Percentiles rank a stretch among this genome's conserved stretches.
phyloP scores from a whole-genome alignment of 225 moss, liverwort and hornwort genomes.

The Pseudoscleropodium purum region DNA sequence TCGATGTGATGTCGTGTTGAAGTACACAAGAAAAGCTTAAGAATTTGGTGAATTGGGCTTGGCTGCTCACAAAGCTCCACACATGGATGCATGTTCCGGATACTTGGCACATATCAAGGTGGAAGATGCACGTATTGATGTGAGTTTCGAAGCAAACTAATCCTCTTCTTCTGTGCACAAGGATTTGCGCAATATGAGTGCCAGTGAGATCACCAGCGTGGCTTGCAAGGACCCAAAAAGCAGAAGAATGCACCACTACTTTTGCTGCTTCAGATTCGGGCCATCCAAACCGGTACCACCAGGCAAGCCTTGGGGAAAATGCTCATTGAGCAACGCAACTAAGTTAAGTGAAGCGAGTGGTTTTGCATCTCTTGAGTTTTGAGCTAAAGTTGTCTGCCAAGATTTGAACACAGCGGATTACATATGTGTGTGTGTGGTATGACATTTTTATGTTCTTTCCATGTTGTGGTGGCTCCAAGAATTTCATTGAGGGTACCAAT shows the following conservation, averaged over 20 bases:
- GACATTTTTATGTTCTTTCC: neutral
- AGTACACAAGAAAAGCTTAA: neutral
- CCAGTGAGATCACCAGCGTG: neutral
- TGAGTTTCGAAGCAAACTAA: neutral
- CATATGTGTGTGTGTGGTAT: neutral
- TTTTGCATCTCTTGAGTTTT: neutral
- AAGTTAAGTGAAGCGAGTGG: neutral
- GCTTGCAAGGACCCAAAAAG: neutral
- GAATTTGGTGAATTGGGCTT: neutral
- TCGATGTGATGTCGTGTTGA: too few relatives aligned
- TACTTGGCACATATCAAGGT: neutral
- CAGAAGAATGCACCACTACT: neutral
- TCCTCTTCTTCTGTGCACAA: neutral
- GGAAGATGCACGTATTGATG: neutral
- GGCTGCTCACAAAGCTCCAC: neutral
- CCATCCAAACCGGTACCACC: neutral
- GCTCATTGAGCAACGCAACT: neutral
- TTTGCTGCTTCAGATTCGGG: neutral
- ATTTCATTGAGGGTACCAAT: neutral
- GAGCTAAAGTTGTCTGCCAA: neutral
- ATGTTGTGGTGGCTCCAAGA: neutral
- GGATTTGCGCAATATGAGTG: neutral
- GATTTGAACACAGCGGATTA: neutral
- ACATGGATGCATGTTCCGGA: neutral
- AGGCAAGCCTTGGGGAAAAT: neutral